phyloP scores from a whole-genome alignment of 2,329 filamentous ascomycete genomes.

The Incumbomyces lentus region DNA sequence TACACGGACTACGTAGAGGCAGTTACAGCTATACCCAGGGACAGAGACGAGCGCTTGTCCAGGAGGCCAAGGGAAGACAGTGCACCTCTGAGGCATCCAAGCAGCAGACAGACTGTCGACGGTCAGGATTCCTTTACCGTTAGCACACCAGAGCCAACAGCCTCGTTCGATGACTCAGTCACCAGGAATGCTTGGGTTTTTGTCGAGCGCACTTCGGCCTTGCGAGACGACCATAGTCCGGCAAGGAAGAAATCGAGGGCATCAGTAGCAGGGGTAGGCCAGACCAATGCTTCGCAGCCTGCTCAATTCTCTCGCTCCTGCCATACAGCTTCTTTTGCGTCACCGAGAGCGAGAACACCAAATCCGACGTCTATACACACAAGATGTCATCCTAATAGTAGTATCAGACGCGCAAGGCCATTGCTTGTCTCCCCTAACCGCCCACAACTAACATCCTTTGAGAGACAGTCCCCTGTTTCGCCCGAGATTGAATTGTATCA shows the following conservation, averaged over 20 bases:
- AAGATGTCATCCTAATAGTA: conserved; percentile 4
- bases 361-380: neutral
- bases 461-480: conserved; percentile 5
- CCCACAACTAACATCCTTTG: neutral
- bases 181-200: neutral
- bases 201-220: conserved; percentile 11
- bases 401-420: conserved; percentile 6
- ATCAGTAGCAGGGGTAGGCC: conserved; percentile 5
- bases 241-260: conserved; percentile 18
- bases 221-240: conserved; percentile 21
- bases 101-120: conserved; percentile 29
- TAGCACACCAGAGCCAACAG: conserved; percentile 32
- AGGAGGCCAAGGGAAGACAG: conserved; percentile 15
- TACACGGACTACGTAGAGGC: conserved; percentile 46
- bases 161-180: conserved; percentile 28
- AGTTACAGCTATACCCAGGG: conserved; percentile 12
- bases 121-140: conserved; percentile 44
- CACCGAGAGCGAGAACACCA: conserved; percentile 13
- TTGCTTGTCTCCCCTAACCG: conserved; percentile 11
- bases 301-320: conserved; percentile 9
- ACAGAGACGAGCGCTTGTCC: conserved; percentile 23
- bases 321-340: conserved; percentile 30
- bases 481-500: conserved; percentile 63
- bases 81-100: neutral
- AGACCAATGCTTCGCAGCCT: neutral